Evolutionary conservation across 2,329 filamentous ascomycete species (phyloP), one percentile per base, ranked within the genome.

Genomic region (Stemphylium vesicarium): DNA sequence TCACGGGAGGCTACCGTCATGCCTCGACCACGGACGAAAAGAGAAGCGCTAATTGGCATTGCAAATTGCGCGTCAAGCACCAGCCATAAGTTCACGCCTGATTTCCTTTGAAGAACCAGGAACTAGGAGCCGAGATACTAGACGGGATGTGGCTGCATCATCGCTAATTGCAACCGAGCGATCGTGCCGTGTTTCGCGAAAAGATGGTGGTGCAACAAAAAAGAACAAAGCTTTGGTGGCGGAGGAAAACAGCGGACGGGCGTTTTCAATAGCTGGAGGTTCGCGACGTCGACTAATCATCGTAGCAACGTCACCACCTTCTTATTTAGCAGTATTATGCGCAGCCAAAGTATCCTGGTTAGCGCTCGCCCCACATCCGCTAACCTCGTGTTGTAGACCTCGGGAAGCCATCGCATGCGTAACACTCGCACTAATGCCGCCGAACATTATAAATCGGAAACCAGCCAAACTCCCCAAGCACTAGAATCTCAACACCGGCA

Each of bases 1-100:
- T 75, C 76, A 0, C 79, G 77, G 77, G 77, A 79, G 46, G 78
- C 76, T 0, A 78, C 75, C 0, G 66, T 78, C 0, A 75, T 79
- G 0, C 76, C 78, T 3, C 66, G 71, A 0, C 76, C 78, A 0
- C 68, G 76, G 1, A 75, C 68, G 3, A 80, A 79, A 49, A 68
- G 72, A n/a, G 78, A 77, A 0, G 78, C 77, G 0, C 68, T 79
- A 0, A 76, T 80, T 33, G 77, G 77, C 0, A 77, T 78, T 33
- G 75, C 78, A 5, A 79, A 79, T 43, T 76, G 73, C 29, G 67
- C 77, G 0, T 74, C 68, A 10, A 73, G 71, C 1, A 62, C 73
- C 1, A 75, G 69, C 2, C 77, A 79, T 41, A 78, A 75, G 76
- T 79, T 78, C 47, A 76, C 66, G 0, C 76, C 77, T 0, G 78